Conservation (phyloP, 495 filamentous ascomycete genomes). For the Jackrogersella minutella region DNA sequence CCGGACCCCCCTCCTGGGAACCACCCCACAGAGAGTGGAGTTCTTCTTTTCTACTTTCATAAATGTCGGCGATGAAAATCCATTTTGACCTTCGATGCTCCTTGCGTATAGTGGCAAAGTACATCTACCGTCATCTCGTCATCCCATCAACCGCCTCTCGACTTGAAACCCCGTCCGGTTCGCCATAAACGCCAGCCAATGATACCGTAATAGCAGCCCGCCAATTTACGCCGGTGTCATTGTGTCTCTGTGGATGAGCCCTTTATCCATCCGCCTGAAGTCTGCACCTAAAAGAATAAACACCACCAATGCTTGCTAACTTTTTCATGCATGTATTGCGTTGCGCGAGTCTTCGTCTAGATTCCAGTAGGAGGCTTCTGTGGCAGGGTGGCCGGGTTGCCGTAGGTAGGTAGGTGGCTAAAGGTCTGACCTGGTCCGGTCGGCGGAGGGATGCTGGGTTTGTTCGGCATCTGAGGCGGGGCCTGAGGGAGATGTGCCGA, state of each 20-base stretch:
- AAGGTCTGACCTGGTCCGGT: constrained; percentile 48
- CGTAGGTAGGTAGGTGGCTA: constrained; percentile 62
- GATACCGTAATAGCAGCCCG: constrained; percentile 40
- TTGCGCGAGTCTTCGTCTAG: constrained; percentile 37
- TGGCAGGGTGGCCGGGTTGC: constrained; percentile 63
- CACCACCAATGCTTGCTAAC: constrained; percentile 46
- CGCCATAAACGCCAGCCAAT: constrained; percentile 45
- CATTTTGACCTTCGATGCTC: neutral
- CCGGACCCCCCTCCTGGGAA: neutral
- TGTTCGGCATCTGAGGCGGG: constrained; percentile 49
- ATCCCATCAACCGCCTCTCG: constrained; percentile 14
- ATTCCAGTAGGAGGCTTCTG: constrained; percentile 61
- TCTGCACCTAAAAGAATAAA: constrained; percentile 42
- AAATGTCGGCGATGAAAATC: neutral
- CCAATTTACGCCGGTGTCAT: constrained; percentile 44
- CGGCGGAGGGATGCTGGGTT: constrained; percentile 46
- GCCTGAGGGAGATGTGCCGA: constrained; percentile 37
- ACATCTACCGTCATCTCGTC: too few relatives aligned
- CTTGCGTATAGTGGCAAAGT: neutral
- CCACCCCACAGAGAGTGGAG: constrained; percentile 5
- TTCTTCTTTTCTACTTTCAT: neutral
- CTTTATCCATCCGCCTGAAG: constrained; percentile 43
- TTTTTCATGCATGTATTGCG: constrained; percentile 38
- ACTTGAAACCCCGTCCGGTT: constrained; percentile 12
- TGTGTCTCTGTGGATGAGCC: constrained; percentile 39